These are phyloP conservation scores for Tremellales sp. DNA, from an alignment of 1,284 basidiomycete genomes.

Conservation along the genomic window DNA sequence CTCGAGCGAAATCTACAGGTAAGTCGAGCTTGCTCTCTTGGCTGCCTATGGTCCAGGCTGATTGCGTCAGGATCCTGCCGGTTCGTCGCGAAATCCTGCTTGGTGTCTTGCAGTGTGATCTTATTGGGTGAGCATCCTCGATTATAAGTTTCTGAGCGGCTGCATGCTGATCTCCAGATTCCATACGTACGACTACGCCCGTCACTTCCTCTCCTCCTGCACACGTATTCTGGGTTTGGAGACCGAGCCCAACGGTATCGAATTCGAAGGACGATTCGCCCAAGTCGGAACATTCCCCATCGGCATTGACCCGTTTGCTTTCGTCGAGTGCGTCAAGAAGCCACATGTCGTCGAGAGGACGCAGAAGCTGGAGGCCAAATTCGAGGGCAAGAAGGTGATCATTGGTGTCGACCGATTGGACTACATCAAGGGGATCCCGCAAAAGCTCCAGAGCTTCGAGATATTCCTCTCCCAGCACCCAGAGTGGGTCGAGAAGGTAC, in stretches of 20 bases:
- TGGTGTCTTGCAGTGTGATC: slow-evolving; percentile 90
- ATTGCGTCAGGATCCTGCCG: slow-evolving; percentile 71
- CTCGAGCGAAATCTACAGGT: slow-evolving; percentile 96
- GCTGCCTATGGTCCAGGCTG: neutral
- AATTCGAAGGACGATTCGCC: slow-evolving; percentile 89
- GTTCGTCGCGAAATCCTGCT: slow-evolving; percentile 95
- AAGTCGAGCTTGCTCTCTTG: slow-evolving; percentile 27
- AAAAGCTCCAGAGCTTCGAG: slow-evolving; percentile 94
- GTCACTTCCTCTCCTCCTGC: slow-evolving; percentile 97
- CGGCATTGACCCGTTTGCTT: slow-evolving; percentile 91
- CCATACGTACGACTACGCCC: slow-evolving; percentile 99
- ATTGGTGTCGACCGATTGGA: slow-evolving; percentile 97
- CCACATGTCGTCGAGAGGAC: slow-evolving; percentile 76
- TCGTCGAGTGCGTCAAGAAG: slow-evolving; percentile 78
- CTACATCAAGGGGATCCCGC: slow-evolving; percentile 99
- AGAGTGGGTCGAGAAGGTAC: slow-evolving; percentile 95
- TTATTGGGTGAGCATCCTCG: slow-evolving; percentile 61
- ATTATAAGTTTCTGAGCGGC: neutral
- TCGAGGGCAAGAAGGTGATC: slow-evolving; percentile 93
- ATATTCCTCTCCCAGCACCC: slow-evolving; percentile 95
- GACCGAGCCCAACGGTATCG: slow-evolving; percentile 96
- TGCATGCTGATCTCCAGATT: slow-evolving; percentile 53
- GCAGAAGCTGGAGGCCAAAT: slow-evolving; percentile 75
- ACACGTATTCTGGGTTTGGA: slow-evolving; percentile 93
- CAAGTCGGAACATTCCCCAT: slow-evolving; percentile 99